Percentiles rank a stretch among this genome's conserved stretches.
These are phyloP conservation scores for Blastobotrys parvus DNA, from an alignment of 805 yeast species.

Conservation along the genomic window DNA sequence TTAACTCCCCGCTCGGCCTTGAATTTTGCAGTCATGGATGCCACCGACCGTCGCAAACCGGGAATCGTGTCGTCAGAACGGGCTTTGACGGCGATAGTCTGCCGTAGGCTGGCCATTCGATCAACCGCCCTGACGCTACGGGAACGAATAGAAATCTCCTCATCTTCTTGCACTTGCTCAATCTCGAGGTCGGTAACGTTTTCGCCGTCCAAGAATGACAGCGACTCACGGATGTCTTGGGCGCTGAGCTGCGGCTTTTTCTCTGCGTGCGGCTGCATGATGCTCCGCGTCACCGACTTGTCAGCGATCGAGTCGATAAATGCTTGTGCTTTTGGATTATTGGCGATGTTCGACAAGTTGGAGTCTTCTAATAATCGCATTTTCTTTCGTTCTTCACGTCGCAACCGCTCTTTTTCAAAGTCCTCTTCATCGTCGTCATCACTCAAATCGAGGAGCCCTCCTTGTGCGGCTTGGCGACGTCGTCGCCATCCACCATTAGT, in stretches of 20 bases:
- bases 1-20: background rate
- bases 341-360: conserved; percentile 14
- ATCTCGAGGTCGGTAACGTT: background rate
- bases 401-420: conserved; percentile 8
- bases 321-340: conserved; percentile 18
- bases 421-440: conserved; percentile 14
- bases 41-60: background rate
- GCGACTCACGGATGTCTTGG: conserved; percentile 9
- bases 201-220: conserved; percentile 18
- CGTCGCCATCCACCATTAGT: conserved; percentile 20
- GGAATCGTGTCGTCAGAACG: background rate
- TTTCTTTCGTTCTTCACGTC: conserved; percentile 15
- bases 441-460: conserved; percentile 9
- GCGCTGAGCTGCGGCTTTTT: background rate
- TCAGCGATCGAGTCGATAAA: conserved; percentile 20
- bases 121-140: background rate
- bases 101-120: background rate
- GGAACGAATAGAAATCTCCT: background rate
- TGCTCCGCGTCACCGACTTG: background rate
- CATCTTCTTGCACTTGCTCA: background rate
- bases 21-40: background rate
- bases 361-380: conserved; percentile 17
- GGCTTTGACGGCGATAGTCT: background rate
- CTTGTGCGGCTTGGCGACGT: conserved; percentile 9
- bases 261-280: background rate